These are phyloP conservation scores for Fusarium odoratissimum DNA, from an alignment of 2,329 filamentous ascomycete genomes.

Conservation along the genomic window DNA sequence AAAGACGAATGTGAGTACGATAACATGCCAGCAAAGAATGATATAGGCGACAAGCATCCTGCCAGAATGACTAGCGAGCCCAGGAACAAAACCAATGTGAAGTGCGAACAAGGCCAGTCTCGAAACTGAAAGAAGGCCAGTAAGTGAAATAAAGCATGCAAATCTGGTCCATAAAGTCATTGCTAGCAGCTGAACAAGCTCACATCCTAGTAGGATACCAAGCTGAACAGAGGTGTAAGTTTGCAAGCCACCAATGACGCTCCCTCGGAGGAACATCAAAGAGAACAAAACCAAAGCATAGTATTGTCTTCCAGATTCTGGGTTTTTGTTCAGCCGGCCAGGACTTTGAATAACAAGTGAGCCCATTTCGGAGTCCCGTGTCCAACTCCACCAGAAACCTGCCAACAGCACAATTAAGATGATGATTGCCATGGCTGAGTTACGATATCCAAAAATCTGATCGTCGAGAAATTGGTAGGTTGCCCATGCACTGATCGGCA, in stretches of 20 bases:
- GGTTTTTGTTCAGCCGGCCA: too few relatives aligned
- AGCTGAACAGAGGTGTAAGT: conserved; percentile 7
- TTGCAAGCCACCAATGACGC: conserved; percentile 28
- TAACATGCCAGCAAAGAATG: conserved; percentile 4
- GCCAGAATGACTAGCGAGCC: neutral
- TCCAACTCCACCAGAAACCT: conserved; percentile 45
- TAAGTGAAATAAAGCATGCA: neutral
- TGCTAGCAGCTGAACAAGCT: conserved; percentile 8
- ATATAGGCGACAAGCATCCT: conserved; percentile 17
- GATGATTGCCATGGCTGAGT: conserved; percentile 51
- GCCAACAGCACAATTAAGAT: conserved; percentile 37
- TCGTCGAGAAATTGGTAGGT: conserved; percentile 71
- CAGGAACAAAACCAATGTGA: conserved; percentile 10
- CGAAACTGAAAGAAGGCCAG: neutral
- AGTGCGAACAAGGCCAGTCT: conserved; percentile 10
- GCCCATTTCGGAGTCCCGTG: neutral
- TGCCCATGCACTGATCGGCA: conserved; percentile 77
- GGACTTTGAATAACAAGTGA: neutral
- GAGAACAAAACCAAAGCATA: conserved; percentile 21
- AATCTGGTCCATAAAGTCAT: neutral
- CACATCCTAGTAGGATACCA: conserved; percentile 14
- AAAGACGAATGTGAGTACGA: neutral
- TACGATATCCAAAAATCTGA: conserved; percentile 26
- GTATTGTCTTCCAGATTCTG: neutral
- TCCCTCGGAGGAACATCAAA: conserved; percentile 27